Evolutionary conservation across 495 filamentous ascomycete genomes (phyloP).

Genomic region (Xeromyces bisporus): DNA sequence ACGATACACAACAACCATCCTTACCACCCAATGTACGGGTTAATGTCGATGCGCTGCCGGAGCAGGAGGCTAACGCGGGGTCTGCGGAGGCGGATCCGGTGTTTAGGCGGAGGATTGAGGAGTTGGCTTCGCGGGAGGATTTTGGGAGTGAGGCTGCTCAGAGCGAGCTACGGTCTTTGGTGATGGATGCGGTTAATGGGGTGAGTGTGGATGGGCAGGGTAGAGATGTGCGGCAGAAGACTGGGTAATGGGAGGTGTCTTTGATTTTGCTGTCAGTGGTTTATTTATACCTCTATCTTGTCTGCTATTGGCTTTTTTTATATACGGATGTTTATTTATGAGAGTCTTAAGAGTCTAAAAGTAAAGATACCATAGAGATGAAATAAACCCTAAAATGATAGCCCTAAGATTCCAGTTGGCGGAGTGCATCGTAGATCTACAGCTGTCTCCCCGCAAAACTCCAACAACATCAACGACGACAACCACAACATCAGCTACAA

Average conservation of each 20-base stretch:
- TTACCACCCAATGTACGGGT: constrained; percentile 50
- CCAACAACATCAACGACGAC: not conserved
- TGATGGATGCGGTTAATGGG: constrained; percentile 49
- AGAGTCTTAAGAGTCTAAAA: no score
- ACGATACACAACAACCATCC: constrained; percentile 18
- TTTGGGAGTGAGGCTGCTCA: constrained; percentile 58
- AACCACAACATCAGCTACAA: not conserved
- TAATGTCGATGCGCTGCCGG: constrained; percentile 48
- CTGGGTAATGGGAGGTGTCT: no score
- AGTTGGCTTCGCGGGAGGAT: constrained; percentile 54
- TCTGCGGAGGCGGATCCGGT: constrained; percentile 44
- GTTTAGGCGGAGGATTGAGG: constrained; percentile 57
- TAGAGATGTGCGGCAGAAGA: constrained; percentile 43
- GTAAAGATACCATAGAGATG: no score
- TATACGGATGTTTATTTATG: no score
- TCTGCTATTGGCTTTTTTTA: no score
- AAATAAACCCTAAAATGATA: no score
- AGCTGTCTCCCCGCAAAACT: no score
- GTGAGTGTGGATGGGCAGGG: constrained; percentile 33
- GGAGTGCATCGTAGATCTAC: no score
- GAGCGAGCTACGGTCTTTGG: constrained; percentile 45
- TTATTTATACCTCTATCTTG: no score
- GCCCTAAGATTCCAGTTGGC: no score
- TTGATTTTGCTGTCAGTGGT: no score
- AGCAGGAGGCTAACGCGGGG: constrained; percentile 33